A percentile compares a stretch with the other conserved stretches of the same genome.
These are phyloP conservation scores for Neurospora tetrasperma DNA, from an alignment of 495 filamentous ascomycete species.

Conservation along the genomic window DNA sequence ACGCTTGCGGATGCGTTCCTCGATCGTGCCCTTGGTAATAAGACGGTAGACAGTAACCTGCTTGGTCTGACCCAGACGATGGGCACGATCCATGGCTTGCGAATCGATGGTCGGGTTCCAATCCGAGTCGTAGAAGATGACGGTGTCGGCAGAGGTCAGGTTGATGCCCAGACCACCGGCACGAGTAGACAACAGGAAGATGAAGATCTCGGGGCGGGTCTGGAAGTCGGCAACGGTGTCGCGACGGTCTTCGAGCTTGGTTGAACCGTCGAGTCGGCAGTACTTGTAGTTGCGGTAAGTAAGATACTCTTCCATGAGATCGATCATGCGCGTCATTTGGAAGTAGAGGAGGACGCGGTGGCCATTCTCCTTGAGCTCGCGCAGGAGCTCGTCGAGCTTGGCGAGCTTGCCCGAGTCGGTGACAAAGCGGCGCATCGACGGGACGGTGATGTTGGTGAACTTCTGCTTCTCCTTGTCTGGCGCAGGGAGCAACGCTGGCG, in stretches of 20 bases:
- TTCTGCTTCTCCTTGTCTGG: conserved; percentile 69
- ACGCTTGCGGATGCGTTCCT: conserved; percentile 96
- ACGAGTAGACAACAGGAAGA: conserved; percentile 91
- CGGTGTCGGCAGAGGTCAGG: conserved; percentile 80
- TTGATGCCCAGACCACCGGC: conserved; percentile 98
- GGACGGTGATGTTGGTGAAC: conserved; percentile 84
- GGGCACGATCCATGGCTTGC: conserved; percentile 97
- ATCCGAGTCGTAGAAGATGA: conserved; percentile 99
- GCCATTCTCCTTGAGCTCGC: conserved; percentile 77
- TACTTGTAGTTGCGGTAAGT: conserved; percentile 99
- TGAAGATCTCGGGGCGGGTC: conserved; percentile 80
- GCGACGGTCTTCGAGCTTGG: conserved; percentile 94
- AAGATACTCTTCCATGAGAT: conserved; percentile 97
- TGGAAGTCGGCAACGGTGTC: conserved; percentile 98
- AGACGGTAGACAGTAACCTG: conserved; percentile 97
- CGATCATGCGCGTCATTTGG: conserved; percentile 99
- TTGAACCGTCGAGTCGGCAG: conserved; percentile 90
- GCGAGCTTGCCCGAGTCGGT: conserved; percentile 95
- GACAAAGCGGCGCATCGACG: conserved; percentile 97
- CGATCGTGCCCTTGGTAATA: conserved; percentile 94
- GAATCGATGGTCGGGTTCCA: conserved; percentile 99
- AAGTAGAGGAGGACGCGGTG: conserved; percentile 99
- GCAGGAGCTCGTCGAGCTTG: conserved; percentile 78
- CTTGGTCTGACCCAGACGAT: conserved; percentile 91
- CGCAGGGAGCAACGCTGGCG: conserved; percentile 54